Percentiles rank a stretch among this genome's conserved stretches.
Conservation (phyloP, 2,329 filamentous ascomycete species). For the Camptophora hylomeconis region DNA sequence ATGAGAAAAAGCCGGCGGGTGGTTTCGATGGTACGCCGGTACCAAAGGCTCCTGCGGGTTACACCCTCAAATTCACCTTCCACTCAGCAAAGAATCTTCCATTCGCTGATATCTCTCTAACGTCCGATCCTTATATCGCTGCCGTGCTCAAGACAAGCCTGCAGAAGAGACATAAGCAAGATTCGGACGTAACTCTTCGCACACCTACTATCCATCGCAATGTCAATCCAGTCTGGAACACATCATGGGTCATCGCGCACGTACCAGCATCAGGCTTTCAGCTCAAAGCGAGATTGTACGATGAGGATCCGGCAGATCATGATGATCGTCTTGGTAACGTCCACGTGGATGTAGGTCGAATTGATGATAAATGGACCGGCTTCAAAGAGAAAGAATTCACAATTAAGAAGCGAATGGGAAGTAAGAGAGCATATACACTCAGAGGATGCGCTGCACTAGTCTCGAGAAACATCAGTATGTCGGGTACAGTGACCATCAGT, state of each 20-base stretch:
- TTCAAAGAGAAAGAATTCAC: conserved; percentile 52
- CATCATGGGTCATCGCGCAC: conserved; percentile 79
- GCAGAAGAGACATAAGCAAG: conserved; percentile 72
- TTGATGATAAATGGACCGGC: conserved; percentile 56
- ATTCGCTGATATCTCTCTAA: conserved; percentile 63
- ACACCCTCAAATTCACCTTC: conserved; percentile 74
- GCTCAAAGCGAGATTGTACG: conserved; percentile 76
- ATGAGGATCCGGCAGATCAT: conserved; percentile 76
- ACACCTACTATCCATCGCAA: conserved; percentile 62
- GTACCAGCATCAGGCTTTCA: conserved; percentile 68
- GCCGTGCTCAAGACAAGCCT: conserved; percentile 61
- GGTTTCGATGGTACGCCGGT: conserved; percentile 72
- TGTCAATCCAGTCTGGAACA: conserved; percentile 68
- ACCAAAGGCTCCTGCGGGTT: conserved; percentile 61
- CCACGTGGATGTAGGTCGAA: conserved; percentile 48
- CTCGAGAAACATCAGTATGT: conserved; percentile 49
- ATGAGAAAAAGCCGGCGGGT: conserved; percentile 45
- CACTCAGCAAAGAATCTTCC: conserved; percentile 71
- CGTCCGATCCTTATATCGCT: conserved; percentile 71
- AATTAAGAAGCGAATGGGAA: conserved; percentile 72
- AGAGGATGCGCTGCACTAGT: conserved; percentile 55
- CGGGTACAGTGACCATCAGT: conserved; percentile 58
- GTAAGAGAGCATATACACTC: conserved; percentile 72
- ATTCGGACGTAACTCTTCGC: conserved; percentile 60
- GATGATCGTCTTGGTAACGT: conserved; percentile 84